These are phyloP conservation scores for Pyronema omphalodes DNA, from an alignment of 495 filamentous ascomycete species.

Conservation along the genomic window DNA sequence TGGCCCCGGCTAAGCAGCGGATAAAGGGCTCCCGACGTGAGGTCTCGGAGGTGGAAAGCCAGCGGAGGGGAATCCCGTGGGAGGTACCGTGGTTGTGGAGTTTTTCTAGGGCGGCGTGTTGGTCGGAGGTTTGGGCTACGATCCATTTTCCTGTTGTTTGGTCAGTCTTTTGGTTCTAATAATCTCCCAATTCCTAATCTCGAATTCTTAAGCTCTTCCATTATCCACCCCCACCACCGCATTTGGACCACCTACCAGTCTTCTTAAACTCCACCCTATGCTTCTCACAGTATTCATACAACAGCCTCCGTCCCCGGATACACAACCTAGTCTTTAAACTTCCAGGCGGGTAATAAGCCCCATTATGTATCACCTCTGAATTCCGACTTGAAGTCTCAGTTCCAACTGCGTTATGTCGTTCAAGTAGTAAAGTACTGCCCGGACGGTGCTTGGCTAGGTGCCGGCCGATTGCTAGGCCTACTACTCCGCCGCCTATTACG, in stretches of 20 bases:
- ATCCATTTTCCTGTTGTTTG: conserved; percentile 66
- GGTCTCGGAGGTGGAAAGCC: conserved; percentile 44
- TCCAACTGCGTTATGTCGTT: conserved; percentile 57
- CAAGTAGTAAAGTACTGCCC: conserved; percentile 59
- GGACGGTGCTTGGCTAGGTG: conserved; percentile 45
- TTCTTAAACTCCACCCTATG: conserved; percentile 51
- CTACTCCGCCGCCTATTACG: conserved; percentile 72
- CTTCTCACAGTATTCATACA: conserved; percentile 59
- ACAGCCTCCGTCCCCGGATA: conserved; percentile 48
- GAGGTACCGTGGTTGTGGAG: conserved; percentile 47
- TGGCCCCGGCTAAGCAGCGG: conserved; percentile 45
- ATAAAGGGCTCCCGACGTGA: conserved; percentile 52
- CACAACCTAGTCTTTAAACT: conserved; percentile 75
- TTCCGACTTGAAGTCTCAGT: conserved; percentile 88
- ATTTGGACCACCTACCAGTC: conserved; percentile 24
- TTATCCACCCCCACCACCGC: too few relatives aligned
- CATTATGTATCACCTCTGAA: conserved; percentile 93
- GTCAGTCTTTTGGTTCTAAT: neutral
- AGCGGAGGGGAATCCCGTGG: conserved; percentile 55
- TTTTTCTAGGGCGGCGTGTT: conserved; percentile 45
- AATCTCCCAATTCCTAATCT: neutral
- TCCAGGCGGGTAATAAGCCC: conserved; percentile 67
- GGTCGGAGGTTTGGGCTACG: conserved; percentile 58
- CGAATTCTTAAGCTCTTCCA: neutral
- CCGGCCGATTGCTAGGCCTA: conserved; percentile 76